These are phyloP conservation scores for Beta lomatogona DNA, from an alignment of 179 eudicot species.

Conservation along the genomic window DNA sequence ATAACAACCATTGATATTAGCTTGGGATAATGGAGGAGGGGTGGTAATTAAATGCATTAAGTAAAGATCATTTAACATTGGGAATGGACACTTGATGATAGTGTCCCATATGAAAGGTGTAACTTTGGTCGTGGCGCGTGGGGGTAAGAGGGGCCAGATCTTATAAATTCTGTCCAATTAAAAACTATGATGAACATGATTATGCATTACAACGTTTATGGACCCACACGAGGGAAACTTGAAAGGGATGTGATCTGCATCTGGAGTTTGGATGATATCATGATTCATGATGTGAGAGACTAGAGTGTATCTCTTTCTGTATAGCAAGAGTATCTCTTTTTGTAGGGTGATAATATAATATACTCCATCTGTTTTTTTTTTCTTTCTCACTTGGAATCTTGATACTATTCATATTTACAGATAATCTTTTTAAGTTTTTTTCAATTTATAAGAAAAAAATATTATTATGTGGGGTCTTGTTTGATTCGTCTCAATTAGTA, in stretches of 20 bases:
- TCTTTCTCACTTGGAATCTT: too few relatives aligned
- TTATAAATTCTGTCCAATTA: conserved; percentile 3
- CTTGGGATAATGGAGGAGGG: neutral
- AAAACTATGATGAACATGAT: neutral
- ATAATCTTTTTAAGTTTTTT: too few relatives aligned
- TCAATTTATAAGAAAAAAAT: too few relatives aligned
- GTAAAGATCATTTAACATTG: neutral
- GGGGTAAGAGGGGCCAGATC: conserved; percentile 14
- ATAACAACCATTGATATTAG: neutral
- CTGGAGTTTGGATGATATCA: conserved; percentile 23
- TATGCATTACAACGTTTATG: neutral
- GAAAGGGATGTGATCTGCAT: conserved; percentile 24
- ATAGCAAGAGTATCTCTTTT: neutral
- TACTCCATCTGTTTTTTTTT: too few relatives aligned
- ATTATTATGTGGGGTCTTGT: too few relatives aligned
- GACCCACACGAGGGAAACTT: conserved; percentile 32
- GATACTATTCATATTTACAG: too few relatives aligned
- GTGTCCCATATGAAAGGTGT: conserved; percentile 22
- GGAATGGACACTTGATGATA: conserved; percentile 12
- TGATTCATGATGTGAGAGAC: neutral
- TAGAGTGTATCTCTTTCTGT: neutral
- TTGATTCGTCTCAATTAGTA: too few relatives aligned
- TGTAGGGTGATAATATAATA: too few relatives aligned
- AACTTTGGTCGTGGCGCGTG: conserved; percentile 35
- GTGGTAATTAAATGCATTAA: too few relatives aligned